phyloP scores from a whole-genome alignment of 176 grass and related monocot genomes.

The Raddia guianensis region DNA sequence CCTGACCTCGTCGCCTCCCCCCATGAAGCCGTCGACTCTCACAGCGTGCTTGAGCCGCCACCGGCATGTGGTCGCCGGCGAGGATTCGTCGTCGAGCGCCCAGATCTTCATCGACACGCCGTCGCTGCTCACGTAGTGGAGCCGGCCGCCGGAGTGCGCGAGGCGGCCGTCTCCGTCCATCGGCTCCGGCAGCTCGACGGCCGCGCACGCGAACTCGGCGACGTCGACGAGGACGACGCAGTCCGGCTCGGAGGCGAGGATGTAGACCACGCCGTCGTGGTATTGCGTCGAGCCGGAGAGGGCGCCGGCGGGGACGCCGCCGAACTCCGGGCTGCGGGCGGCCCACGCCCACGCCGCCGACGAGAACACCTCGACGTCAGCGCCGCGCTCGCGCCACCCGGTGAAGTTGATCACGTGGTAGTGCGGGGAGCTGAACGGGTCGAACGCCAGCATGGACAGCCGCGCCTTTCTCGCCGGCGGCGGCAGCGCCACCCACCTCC shows the following conservation, averaged over 20 bases:
- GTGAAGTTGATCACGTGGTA: constrained; percentile 69
- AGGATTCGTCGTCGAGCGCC: constrained; percentile 23
- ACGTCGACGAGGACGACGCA: constrained; percentile 47
- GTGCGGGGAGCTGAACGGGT: constrained; percentile 25
- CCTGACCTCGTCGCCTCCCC: constrained; percentile 17
- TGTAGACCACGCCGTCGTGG: constrained; percentile 49
- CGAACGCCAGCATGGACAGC: constrained; percentile 62
- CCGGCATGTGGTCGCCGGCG: not conserved
- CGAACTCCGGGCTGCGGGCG: constrained; percentile 35
- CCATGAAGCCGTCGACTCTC: constrained; percentile 7
- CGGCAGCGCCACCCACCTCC: constrained; percentile 50
- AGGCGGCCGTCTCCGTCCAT: constrained; percentile 28
- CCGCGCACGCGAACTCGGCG: constrained; percentile 16
- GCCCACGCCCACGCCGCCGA: constrained; percentile 49
- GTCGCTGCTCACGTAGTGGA: constrained; percentile 51
- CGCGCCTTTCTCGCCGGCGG: constrained; percentile 29
- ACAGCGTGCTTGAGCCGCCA: constrained; percentile 55
- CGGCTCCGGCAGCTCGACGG: constrained; percentile 46
- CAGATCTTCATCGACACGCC: constrained; percentile 49
- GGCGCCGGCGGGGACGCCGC: constrained; percentile 29
- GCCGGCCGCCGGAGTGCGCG: constrained; percentile 40
- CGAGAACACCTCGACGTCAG: constrained; percentile 64
- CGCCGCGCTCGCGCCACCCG: constrained; percentile 38
- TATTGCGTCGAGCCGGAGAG: constrained; percentile 50
- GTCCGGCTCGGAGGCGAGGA: constrained; percentile 47